Evolutionary conservation across 2,329 filamentous ascomycete species (phyloP), one percentile per base, ranked within the genome.

Genomic region (Fusarium anthophilum): DNA sequence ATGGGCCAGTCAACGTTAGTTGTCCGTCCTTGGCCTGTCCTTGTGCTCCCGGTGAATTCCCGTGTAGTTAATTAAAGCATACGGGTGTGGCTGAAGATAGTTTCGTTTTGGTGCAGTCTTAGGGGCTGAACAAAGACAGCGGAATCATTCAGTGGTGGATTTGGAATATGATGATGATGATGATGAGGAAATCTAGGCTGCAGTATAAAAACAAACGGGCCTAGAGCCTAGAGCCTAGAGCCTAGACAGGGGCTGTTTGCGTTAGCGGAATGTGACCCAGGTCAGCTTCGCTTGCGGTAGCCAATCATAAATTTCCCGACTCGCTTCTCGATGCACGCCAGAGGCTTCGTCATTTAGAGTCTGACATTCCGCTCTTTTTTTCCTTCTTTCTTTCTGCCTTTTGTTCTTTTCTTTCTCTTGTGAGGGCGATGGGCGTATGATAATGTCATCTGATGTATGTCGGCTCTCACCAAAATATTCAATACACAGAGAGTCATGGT

Each of bases 291-390:
- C 78, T 79, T 80, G 66, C 45, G 51, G 50, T 53, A 48, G 12
- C 77, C 79, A 80, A 80, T 80, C 68, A 80, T 63, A 76, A 77
- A 77, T 72, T 77, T 70, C 67, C 74, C 76, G 76, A 69, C 77
- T 79, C 79, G 78, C 78, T 79, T 79, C 69, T 74, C 63, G 69
- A 77, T 77, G 76, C 75, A 78, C 62, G 68, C 76, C 63, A 74
- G 62, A 70, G 71, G 67, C 59, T 65, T 65, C 48, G 37, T 57
- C 38, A 65, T 65, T 67, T 60, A 58, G 67, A 70, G 62, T 50
- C 65, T 73, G 56, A 43, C 56, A 67, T 75, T 73, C 70, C 70
- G 70, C 70, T 50, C 30, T 26, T 35, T 9, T 50, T 22, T 24
- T 15, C 18, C 12, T 26, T 35, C 14, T 20, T 30, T 58, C 32